Base-by-base conservation (phyloP, 768 basidiomycete species). In the Russula sp. region DNA sequence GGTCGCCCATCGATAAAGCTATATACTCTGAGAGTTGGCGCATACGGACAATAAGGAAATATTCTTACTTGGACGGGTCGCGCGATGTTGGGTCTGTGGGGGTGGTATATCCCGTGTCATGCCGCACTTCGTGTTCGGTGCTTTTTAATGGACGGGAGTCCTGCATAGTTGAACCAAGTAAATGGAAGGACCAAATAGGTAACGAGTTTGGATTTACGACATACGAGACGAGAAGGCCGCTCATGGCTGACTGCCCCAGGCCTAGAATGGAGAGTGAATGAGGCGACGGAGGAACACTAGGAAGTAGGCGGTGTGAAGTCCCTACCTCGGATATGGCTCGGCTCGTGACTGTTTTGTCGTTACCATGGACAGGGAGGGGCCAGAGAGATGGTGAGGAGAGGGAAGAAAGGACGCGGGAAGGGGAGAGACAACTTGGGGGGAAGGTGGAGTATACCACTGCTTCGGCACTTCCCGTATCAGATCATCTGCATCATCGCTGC, bases 1-100 rank as follows among this genome's bases (percentile, higher is more conserved):
- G 68, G 67, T 53, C 66, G 66, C 38, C 65, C 58, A 10, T 66
- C 67, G 32, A 57, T 59, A n/a, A 67, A 55, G 44, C 65, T 68
- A 42, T 68, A 42, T 63, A 34, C 10, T n/a, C 26, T 16, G 49
- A 10, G 46, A 51, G 14, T 65, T 18, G 61, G 54, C 32, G 5
- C 13, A 54, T 22, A 24, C 26, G 34, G 16, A 50, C 10, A 24
- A 18, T 22, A 26, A 16, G 55, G 20, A 26, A 57, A 30, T 8
- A n/a, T 20, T 28, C 42, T 11, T 61, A 44, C 64, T 56, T 52
- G 2, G 64, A 65, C 34, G 49, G 22, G 55, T 65, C 64, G 16
- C 57, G 53, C 30, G 48, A 32, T 32, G 28, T 50, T 61, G 48
- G 24, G 20, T 44, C 14, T 28, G 60, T 22, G 30, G 54, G 64